Base-by-base conservation (phyloP, 257 asterid species). In the Craterostigma plantagineum region DNA sequence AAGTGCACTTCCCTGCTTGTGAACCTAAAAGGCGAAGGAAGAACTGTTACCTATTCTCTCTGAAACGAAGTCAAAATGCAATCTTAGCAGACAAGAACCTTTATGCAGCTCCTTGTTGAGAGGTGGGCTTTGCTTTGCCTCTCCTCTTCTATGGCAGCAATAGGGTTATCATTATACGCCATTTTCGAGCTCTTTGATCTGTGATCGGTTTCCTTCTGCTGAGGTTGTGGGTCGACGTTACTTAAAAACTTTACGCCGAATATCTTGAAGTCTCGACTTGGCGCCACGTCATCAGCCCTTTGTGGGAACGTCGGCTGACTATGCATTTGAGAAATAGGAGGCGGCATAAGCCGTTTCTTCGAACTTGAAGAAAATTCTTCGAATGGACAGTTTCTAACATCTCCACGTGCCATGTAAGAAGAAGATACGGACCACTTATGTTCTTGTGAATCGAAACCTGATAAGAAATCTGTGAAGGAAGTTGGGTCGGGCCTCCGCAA, bases 101-200 rank as follows among this genome's bases (percentile, higher is more conserved):
- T 90, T 58, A 95, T 90, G 65, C 98, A 90, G 65, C 98, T 90
- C 62, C 98, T 77, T 14, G 66, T 63, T 15, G 84, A 90, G 58
- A 77, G 63, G 44, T 47, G 43, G 42, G 64, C 17, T 27, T 61
- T 86, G 48, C 45, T 36, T 55, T 58, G 76, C 49, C 72, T 81
- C 45, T 79, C 95, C 43, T 54, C 76, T 58, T 79, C 93, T 52
- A 12, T 45, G 46, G 36, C 52, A 47, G 70, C 57, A 59, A 56
- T 56, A 14, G 58, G 68, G 69, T 53, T 63, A 50, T 70, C 85
- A 16, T n/a, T n/a, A n/a, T n/a, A n/a, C n/a, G 45, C 70, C 59
- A 61, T 52, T 63, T 77, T 83, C 42, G 56, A 59, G 56, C 68
- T 70, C 63, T 83, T 83, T 30, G 74, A n/a, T 65, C 63, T 30